phyloP scores from a whole-genome alignment of 495 filamentous ascomycete species.

The Penicillium soppii region DNA sequence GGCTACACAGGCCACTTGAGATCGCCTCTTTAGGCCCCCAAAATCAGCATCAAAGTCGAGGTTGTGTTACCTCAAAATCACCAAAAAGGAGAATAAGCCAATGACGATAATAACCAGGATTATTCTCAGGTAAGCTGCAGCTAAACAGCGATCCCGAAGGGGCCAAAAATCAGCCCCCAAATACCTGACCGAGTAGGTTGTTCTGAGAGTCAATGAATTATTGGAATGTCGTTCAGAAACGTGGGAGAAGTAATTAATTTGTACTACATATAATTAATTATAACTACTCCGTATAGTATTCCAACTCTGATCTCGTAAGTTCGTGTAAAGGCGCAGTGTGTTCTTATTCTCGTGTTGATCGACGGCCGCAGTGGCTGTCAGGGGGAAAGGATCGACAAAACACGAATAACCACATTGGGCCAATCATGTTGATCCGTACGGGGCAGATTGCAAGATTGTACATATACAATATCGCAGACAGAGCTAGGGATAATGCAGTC shows the following conservation, averaged over 20 bases:
- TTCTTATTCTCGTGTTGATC: background rate
- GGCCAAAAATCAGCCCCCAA: background rate
- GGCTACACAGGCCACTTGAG: background rate
- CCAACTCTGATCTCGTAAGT: background rate
- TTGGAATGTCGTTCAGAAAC: no score
- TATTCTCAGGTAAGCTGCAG: background rate
- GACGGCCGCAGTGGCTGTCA: background rate
- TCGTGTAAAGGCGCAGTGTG: background rate
- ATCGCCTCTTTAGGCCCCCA: background rate
- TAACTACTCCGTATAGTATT: background rate
- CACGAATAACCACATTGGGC: background rate
- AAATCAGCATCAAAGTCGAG: slow-evolving; percentile 2
- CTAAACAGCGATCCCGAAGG: background rate
- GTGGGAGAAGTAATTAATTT: no score
- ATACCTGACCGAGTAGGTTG: background rate
- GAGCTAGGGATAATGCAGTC: no score
- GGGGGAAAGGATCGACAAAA: background rate
- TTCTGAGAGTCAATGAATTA: no score
- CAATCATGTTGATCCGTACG: background rate
- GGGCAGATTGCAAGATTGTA: no score
- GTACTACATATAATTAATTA: no score
- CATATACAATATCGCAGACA: no score
- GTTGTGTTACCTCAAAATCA: background rate
- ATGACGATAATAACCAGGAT: background rate
- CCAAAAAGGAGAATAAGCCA: background rate